Conservation (phyloP, 2,329 filamentous ascomycete species). For the Trichophyton verrucosum region DNA sequence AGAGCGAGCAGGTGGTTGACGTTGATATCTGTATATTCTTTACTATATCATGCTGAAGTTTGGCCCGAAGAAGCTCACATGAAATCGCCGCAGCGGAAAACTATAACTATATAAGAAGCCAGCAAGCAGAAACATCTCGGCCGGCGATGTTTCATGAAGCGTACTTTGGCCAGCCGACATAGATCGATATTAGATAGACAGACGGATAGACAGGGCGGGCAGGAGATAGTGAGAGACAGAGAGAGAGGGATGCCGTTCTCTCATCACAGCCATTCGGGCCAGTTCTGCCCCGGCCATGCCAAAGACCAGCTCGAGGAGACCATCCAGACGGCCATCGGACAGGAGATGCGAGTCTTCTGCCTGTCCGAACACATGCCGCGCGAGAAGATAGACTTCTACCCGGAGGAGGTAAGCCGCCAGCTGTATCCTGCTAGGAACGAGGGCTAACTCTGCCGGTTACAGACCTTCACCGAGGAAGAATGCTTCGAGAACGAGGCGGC, state of each 20-base stretch:
- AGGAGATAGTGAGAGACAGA: not conserved
- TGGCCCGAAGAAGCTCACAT: not conserved
- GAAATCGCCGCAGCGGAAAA: not conserved
- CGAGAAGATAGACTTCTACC: constrained; percentile 68
- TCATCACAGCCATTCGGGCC: constrained; percentile 94
- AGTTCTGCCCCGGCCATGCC: constrained; percentile 89
- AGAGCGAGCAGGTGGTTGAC: not conserved
- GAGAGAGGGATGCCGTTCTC: constrained; percentile 71
- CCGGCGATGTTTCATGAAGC: not conserved
- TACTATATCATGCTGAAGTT: too few relatives aligned
- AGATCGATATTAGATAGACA: too few relatives aligned
- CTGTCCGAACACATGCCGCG: constrained; percentile 95
- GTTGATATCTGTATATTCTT: not conserved
- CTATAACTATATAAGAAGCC: not conserved
- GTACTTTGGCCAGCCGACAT: not conserved
- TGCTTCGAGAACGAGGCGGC: constrained; percentile 41
- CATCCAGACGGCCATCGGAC: constrained; percentile 61
- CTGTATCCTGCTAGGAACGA: not conserved
- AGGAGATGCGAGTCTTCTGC: constrained; percentile 71
- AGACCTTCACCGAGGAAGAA: constrained; percentile 10
- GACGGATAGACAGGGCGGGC: not conserved
- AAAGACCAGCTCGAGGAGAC: constrained; percentile 74
- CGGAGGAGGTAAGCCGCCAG: constrained; percentile 59
- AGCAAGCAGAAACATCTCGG: not conserved
- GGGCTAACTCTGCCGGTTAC: not conserved